Evolutionary conservation across 192 early-diverging fungal genomes (phyloP), one percentile per base, ranked within the genome.

Genomic region (Entophlyctis luteolus): DNA sequence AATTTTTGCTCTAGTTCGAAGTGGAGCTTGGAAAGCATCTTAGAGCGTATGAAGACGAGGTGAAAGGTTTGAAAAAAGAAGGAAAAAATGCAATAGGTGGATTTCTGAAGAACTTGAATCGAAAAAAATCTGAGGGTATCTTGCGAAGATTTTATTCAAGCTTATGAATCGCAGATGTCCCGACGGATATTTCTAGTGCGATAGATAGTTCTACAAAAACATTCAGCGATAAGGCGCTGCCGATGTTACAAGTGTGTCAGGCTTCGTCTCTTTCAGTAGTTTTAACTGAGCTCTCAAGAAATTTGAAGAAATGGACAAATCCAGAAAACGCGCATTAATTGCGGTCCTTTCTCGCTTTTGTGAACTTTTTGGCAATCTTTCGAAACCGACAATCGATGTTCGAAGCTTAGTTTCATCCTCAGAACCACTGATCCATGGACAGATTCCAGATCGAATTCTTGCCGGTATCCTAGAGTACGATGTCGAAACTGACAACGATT

Each of bases 231-330:
- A 49, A 71, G 32, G 72, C 65, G 8, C 55, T 32, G n/a, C 49
- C 72, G 28, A 34, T 70, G 10, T 50, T 77, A 39, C 35, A 55
- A 63, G 75, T 77, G 42, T 16, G 62, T 29, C 1, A 29, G 3
- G n/a, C 31, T 25, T n/a, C 28, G 39, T n/a, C n/a, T 6, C 18
- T 14, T 36, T 1, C 59, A 35, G 28, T 20, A n/a, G 20, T 27
- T 37, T 48, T 47, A 12, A 25, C 65, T 23, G 10, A 45, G 27
- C 27, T n/a, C 18, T 4, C 34, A 20, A 77, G 72, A 73, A 62
- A 67, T 77, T 74, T 62, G 68, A 77, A 71, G n/a, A 29, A 27
- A 74, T 77, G 71, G 76, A 77, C 35, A 57, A 67, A 35, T 28
- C 59, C 8, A 60, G 76, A 12, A 54, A 71, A 27, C 32, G 28